Percentiles rank a stretch among this genome's conserved stretches.
phyloP scores from a whole-genome alignment of 805 yeast species.

The Candida boidinii region DNA sequence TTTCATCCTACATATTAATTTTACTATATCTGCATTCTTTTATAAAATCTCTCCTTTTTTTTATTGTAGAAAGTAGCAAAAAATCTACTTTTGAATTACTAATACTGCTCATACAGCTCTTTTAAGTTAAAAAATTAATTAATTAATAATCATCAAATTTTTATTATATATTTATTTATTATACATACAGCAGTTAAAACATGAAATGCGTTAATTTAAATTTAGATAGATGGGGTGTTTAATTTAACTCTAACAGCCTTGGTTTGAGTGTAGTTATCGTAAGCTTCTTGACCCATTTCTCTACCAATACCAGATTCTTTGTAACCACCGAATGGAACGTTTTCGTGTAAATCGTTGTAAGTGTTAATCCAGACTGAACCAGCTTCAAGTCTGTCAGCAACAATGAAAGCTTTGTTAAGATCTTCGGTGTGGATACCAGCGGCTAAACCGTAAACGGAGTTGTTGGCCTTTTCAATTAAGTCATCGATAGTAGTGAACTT shows the following conservation, averaged over 20 bases:
- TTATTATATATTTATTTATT: too few relatives aligned
- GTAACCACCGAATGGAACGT: slow-evolving; percentile 78
- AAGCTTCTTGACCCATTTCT: slow-evolving; percentile 78
- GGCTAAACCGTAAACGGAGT: slow-evolving; percentile 69
- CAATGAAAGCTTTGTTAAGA: slow-evolving; percentile 52
- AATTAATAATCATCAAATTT: too few relatives aligned
- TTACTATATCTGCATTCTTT: too few relatives aligned
- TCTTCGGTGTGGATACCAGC: slow-evolving; percentile 70
- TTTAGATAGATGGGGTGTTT: slow-evolving; percentile 17
- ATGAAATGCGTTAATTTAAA: too few relatives aligned
- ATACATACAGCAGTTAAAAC: too few relatives aligned
- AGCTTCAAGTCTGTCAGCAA: slow-evolving; percentile 56
- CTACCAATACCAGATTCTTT: slow-evolving; percentile 78
- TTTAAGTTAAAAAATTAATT: too few relatives aligned
- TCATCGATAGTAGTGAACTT: slow-evolving; percentile 65
- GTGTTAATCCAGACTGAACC: slow-evolving; percentile 81
- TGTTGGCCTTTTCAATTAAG: slow-evolving; percentile 57
- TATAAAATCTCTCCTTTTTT: too few relatives aligned
- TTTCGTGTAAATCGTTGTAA: slow-evolving; percentile 66
- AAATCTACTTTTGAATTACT: too few relatives aligned
- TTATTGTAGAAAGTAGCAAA: too few relatives aligned
- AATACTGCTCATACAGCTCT: too few relatives aligned
- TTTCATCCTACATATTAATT: too few relatives aligned
- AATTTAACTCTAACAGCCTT: slow-evolving; percentile 58
- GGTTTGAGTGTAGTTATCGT: slow-evolving; percentile 66